phyloP scores from a whole-genome alignment of 257 asterid genomes.

The Agastache rugosa region DNA sequence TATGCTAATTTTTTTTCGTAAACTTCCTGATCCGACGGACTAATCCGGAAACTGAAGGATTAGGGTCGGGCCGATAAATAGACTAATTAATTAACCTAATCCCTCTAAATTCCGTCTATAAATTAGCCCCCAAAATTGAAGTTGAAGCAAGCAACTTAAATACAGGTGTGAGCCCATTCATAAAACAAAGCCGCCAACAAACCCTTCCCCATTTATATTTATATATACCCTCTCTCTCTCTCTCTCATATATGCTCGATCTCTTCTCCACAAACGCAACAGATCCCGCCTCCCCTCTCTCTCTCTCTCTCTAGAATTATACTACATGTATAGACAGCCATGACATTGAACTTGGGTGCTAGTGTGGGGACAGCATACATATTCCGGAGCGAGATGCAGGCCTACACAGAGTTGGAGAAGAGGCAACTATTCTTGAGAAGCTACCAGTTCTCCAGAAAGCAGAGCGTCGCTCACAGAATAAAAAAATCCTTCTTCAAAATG shows the following conservation, averaged over 20 bases:
- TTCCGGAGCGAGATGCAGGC: conserved; percentile 45
- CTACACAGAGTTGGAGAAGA: conserved; percentile 62
- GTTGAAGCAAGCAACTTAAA: background rate
- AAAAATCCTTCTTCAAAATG: conserved; percentile 57
- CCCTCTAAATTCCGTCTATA: background rate
- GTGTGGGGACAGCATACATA: conserved; percentile 38
- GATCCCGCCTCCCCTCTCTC: background rate
- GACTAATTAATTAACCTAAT: too few species aligned
- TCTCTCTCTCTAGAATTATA: conserved; percentile 36
- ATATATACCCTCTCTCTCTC: background rate
- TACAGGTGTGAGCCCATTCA: too few species aligned
- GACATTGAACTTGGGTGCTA: conserved; percentile 35
- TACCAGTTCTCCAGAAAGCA: conserved; percentile 80
- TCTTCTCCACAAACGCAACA: background rate
- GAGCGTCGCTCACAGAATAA: conserved; percentile 57
- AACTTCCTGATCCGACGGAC: too few species aligned
- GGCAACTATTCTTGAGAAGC: conserved; percentile 87
- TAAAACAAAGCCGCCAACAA: conserved; percentile 3
- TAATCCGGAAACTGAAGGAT: too few species aligned
- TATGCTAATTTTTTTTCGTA: too few species aligned
- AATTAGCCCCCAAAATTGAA: background rate
- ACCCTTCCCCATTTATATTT: background rate
- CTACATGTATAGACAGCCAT: conserved; percentile 30
- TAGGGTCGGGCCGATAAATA: too few species aligned
- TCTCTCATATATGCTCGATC: background rate